phyloP scores from a whole-genome alignment of 1,284 basidiomycete genomes.

The Ustilago crameri region DNA sequence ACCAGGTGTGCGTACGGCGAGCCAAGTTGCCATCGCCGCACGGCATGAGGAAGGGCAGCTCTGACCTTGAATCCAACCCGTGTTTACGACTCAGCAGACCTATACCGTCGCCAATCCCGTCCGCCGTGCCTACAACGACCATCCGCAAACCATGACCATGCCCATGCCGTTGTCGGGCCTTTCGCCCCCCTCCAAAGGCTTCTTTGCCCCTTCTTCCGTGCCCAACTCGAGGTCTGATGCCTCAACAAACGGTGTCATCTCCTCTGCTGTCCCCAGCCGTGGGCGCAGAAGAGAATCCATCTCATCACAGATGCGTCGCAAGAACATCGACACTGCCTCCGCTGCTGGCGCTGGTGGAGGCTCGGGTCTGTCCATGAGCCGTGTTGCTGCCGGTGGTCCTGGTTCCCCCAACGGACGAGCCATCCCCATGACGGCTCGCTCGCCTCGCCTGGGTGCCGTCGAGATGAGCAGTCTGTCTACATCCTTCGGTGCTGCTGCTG shows the following conservation, averaged over 20 bases:
- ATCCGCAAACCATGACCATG: slow-evolving; percentile 37
- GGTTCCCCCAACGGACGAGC: slow-evolving; percentile 47
- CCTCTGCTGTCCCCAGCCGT: slow-evolving; percentile 51
- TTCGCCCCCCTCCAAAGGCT: slow-evolving; percentile 53
- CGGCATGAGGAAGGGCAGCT: not conserved
- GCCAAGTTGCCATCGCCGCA: not conserved
- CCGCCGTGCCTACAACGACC: slow-evolving; percentile 35
- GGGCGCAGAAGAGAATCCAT: slow-evolving; percentile 58
- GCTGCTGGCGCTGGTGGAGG: slow-evolving; percentile 53
- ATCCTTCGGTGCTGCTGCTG: slow-evolving; percentile 64
- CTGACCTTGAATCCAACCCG: not conserved
- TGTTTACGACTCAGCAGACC: slow-evolving; percentile 11
- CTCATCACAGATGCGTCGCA: slow-evolving; percentile 54
- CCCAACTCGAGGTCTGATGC: slow-evolving; percentile 29
- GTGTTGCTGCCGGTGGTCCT: slow-evolving; percentile 19
- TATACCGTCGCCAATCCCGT: slow-evolving; percentile 28
- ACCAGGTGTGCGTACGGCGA: not conserved
- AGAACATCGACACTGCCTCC: slow-evolving; percentile 46
- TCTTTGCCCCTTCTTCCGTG: slow-evolving; percentile 46
- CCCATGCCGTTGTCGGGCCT: slow-evolving; percentile 44
- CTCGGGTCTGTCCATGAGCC: slow-evolving; percentile 43
- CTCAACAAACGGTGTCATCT: slow-evolving; percentile 24
- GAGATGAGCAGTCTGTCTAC: slow-evolving; percentile 55
- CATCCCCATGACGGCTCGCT: slow-evolving; percentile 45
- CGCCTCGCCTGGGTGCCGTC: slow-evolving; percentile 34